Conservation (phyloP, 148 eudicot genomes). For the Polygonum maritimum region DNA sequence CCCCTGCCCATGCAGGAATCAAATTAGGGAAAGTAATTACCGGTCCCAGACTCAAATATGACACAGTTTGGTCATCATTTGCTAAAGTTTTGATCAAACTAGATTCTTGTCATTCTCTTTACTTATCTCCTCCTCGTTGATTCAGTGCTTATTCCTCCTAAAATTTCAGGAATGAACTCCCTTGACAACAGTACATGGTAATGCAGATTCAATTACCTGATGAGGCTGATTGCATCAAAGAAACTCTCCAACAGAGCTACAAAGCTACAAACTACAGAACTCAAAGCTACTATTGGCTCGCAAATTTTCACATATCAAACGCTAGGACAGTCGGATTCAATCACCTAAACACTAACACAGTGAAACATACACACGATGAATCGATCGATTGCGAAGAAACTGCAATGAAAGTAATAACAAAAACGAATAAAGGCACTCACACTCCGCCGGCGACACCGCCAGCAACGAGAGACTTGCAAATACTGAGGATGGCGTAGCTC, state of each 20-base stretch:
- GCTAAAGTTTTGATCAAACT: background rate
- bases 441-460: constrained; percentile 76
- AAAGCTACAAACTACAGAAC: background rate
- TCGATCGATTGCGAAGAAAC: background rate
- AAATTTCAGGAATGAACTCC: background rate
- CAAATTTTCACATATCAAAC: background rate
- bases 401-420: background rate
- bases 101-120: background rate
- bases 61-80: background rate
- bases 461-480: constrained; percentile 65
- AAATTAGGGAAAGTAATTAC: background rate
- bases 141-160: background rate
- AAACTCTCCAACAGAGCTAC: background rate
- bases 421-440: constrained; percentile 22
- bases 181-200: background rate
- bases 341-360: background rate
- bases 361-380: too few species aligned
- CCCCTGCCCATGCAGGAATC: background rate
- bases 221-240: background rate
- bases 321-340: background rate
- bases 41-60: background rate
- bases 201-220: background rate
- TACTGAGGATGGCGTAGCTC: constrained; percentile 34
- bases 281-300: background rate
- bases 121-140: background rate